These are phyloP conservation scores for Casuarina cunninghamiana DNA, from an alignment of 306 rosid species.

Conservation along the genomic window DNA sequence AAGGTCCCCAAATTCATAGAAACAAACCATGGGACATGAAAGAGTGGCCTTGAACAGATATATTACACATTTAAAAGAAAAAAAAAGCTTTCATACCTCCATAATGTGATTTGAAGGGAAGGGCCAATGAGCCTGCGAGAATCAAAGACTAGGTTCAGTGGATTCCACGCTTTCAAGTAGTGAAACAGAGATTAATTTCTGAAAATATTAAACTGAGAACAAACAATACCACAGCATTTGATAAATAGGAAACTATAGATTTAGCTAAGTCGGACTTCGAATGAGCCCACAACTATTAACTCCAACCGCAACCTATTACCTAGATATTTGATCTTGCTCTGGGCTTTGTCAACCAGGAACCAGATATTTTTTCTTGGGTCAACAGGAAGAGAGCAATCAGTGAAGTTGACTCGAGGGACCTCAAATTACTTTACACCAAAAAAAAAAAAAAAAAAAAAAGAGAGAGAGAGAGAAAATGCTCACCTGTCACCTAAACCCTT, in stretches of 20 bases:
- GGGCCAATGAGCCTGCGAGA: conserved; percentile 95
- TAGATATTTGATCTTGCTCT: background rate
- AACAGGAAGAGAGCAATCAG: background rate
- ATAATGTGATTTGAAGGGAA: conserved; percentile 71
- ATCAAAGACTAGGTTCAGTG: conserved; percentile 22
- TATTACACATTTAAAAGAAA: background rate
- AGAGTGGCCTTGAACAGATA: background rate
- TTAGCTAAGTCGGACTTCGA: background rate
- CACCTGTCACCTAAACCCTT: background rate
- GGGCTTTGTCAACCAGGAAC: background rate
- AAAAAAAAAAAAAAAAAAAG: too few relatives aligned
- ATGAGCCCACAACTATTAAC: conserved; percentile 11
- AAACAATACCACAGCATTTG: conserved; percentile 1
- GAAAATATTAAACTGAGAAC: conserved; percentile 3
- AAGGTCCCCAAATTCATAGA: background rate
- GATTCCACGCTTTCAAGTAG: conserved; percentile 12
- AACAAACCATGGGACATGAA: background rate
- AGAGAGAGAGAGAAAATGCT: background rate
- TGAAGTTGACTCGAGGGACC: background rate
- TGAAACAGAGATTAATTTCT: background rate
- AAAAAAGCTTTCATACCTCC: conserved; percentile 59
- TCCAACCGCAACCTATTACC: conserved; percentile 1
- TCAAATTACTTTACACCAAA: too few relatives aligned
- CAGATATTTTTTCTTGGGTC: background rate
- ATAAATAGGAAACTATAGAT: background rate